These are phyloP conservation scores for Dryadomyces quercus-mongolicae DNA, from an alignment of 2,329 filamentous ascomycete genomes.

Conservation along the genomic window DNA sequence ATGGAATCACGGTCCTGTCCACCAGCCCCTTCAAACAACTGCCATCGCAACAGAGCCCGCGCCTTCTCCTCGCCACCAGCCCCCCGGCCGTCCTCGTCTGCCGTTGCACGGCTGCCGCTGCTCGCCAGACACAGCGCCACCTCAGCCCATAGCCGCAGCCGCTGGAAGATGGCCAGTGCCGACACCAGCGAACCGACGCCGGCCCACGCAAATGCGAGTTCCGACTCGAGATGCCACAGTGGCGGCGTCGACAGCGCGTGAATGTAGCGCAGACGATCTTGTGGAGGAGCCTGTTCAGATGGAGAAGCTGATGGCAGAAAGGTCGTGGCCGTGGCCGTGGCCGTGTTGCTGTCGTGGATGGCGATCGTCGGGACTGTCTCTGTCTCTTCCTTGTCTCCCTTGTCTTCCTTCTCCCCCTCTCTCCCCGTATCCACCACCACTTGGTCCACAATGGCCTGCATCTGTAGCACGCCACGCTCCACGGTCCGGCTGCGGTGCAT, in stretches of 20 bases:
- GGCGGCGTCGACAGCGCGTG: conserved; percentile 76
- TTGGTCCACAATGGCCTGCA: conserved; percentile 92
- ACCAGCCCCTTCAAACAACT: conserved; percentile 59
- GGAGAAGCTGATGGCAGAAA: conserved; percentile 71
- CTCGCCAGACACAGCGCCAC: conserved; percentile 76
- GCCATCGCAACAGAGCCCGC: conserved; percentile 59
- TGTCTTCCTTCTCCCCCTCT: background rate
- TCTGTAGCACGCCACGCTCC: conserved; percentile 79
- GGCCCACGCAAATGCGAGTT: conserved; percentile 88
- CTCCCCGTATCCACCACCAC: conserved; percentile 40
- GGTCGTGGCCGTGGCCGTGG: conserved; percentile 44
- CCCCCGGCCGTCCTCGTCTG: conserved; percentile 41
- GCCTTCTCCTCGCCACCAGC: conserved; percentile 66
- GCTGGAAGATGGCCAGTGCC: conserved; percentile 90
- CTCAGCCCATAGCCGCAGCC: conserved; percentile 88
- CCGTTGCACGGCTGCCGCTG: conserved; percentile 35
- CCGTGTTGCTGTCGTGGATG: conserved; percentile 18
- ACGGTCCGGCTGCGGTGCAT: conserved; percentile 76
- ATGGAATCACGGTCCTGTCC: conserved; percentile 36
- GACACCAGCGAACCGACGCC: conserved; percentile 76
- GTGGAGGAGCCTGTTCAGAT: conserved; percentile 65
- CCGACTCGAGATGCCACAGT: conserved; percentile 87
- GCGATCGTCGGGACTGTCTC: conserved; percentile 31
- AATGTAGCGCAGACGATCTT: conserved; percentile 69
- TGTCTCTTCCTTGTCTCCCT: conserved; percentile 12